Base-by-base conservation (phyloP, 495 filamentous ascomycete genomes). In the Mycothermus thermophilus region DNA sequence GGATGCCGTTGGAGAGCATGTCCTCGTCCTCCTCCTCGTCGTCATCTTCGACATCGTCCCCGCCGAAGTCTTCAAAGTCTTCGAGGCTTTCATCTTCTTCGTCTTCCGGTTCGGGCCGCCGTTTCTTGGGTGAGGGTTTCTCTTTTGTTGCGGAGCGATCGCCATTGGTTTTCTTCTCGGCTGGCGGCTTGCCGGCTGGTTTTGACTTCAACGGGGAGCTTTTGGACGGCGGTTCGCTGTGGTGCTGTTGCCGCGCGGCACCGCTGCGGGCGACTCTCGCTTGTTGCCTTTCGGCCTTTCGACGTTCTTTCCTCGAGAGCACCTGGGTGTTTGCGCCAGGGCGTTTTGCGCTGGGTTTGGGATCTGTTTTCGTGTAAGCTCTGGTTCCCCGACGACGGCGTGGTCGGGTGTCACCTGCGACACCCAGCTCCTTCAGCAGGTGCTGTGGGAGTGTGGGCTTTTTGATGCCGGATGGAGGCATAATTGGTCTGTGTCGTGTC, bases 231-330 rank as follows among this genome's bases (percentile, higher is more conserved):
- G 11, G 10, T 22, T n/a, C n/a, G n/a, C n/a, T n/a, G n/a, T n/a
- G n/a, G n/a, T n/a, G n/a, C n/a, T n/a, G n/a, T n/a, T n/a, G n/a
- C n/a, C n/a, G n/a, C 6, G 22, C 22, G 22, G 22, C 22, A 11
- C 22, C 22, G 19, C 38, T 37, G 29, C 42, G 57, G n/a, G 39
- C 42, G 15, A 41, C 42, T 48, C 46, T 48, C 48, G 58, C 63
- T 17, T 68, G 52, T 15, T 51, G 43, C 4, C 69, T 55, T 30
- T 63, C 58, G n/a, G 57, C 56, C 42, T 67, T 72, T 2, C 69
- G 58, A 8, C 52, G 63, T 5, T 71, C 63, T 47, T 65, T 69
- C 35, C 69, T 57, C 1, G 58, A 62, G 13, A 44, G 34, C 0
- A 28, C 29, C 8, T 37, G 20, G 5, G 27, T 35, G 35, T 27